Percentiles rank a stretch among this genome's conserved stretches.
These are phyloP conservation scores for Grosmannia serpens DNA, from an alignment of 2,329 filamentous ascomycete species.

Conservation along the genomic window DNA sequence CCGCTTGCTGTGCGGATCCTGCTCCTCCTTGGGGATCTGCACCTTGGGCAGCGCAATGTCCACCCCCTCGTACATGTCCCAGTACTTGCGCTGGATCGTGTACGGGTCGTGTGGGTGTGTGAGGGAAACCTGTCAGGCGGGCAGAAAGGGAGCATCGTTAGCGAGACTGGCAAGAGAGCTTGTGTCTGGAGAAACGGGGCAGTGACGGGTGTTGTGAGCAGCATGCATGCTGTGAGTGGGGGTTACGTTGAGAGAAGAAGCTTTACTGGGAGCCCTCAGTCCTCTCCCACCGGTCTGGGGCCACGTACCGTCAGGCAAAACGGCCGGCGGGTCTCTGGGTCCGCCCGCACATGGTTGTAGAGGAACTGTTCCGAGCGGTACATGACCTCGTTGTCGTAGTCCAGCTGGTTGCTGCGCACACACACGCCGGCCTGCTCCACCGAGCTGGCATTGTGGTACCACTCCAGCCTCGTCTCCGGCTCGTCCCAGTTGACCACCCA, in stretches of 20 bases:
- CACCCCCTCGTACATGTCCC: constrained; percentile 81
- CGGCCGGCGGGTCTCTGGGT: constrained; percentile 57
- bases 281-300: no score
- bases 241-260: constrained; percentile 21
- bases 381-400: constrained; percentile 95
- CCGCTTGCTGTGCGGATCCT: constrained; percentile 78
- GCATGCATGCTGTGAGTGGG: background rate
- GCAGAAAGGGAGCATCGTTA: background rate
- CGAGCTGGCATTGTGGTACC: constrained; percentile 94
- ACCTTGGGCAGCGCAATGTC: constrained; percentile 77
- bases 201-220: no score
- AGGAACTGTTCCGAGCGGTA: constrained; percentile 81
- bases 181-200: no score
- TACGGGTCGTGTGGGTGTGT: constrained; percentile 94
- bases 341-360: constrained; percentile 80
- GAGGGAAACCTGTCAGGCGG: constrained; percentile 53
- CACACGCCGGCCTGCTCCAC: constrained; percentile 83
- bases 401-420: constrained; percentile 85
- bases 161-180: constrained; percentile 20
- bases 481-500: constrained; percentile 96
- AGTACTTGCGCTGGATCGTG: constrained; percentile 86
- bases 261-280: no score
- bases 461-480: constrained; percentile 74
- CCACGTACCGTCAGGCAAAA: constrained; percentile 63
- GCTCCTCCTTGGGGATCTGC: constrained; percentile 65